Evolutionary conservation across 2,329 filamentous ascomycete species (phyloP), one percentile per base, ranked within the genome.

Genomic region (Aulographum hederae): DNA sequence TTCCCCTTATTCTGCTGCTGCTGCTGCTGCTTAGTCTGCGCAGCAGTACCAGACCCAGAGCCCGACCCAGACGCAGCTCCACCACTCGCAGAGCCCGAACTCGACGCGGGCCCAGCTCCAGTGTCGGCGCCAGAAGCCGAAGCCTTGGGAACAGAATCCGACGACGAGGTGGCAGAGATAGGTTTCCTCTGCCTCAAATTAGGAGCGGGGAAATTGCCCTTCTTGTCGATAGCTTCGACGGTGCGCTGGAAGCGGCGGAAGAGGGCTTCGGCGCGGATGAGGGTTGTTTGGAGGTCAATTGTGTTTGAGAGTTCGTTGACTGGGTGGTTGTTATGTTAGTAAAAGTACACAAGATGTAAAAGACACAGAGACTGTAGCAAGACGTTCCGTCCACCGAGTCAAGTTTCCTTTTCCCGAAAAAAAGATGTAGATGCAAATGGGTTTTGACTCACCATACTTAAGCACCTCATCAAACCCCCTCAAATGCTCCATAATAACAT

Each of bases 391-490:
- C n/a, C n/a, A n/a, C n/a, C n/a, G n/a, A n/a, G n/a, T n/a, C n/a
- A n/a, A n/a, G n/a, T n/a, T n/a, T n/a, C n/a, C n/a, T n/a, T n/a
- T n/a, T n/a, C n/a, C n/a, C n/a, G n/a, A n/a, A n/a, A n/a, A n/a
- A n/a, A 35, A 12, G 34, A 13, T 5, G 25, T 30, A 29, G 21
- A 10, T 18, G 12, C 29, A 21, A 11, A 20, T n/a, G 3, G 18
- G 5, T 14, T 16, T 11, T 17, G 18, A 60, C 75, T 34, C 67
- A 86, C 80, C 67, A 48, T 95, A 98, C 62, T 98, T 98, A 18
- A 98, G 60, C 19, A 98, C 82, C 53, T 98, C 91, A 41, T 98
- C 89, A 56, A 98, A 98, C 43, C 86, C 80, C 48, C 82, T 70
- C 17, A 98, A 60, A 53, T 98, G 89, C 34, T 78, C 72, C 76